These are phyloP conservation scores for Chlorella sorokiniana DNA, from an alignment of 139 green algal genomes.

Conservation along the genomic window DNA sequence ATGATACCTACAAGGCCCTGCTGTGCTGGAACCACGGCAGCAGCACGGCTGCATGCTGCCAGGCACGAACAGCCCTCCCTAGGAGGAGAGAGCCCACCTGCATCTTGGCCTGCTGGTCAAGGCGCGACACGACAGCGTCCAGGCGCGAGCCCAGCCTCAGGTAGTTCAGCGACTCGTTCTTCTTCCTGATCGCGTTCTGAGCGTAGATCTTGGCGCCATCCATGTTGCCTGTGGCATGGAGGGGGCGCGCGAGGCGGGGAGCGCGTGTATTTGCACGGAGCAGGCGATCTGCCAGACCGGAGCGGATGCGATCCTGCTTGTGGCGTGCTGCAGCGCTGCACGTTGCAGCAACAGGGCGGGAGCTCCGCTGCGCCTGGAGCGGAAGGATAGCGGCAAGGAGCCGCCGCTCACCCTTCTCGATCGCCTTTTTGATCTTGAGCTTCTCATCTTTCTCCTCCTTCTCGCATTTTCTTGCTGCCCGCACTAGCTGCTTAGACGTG, in stretches of 20 bases:
- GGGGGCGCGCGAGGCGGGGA: no score
- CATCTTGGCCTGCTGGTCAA: conserved; percentile 92
- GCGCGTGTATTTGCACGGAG: no score
- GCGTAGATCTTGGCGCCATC: conserved; percentile 89
- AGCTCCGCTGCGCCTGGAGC: no score
- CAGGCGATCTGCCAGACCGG: no score
- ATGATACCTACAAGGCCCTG: no score
- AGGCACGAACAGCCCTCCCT: not conserved
- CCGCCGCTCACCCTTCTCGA: conserved; percentile 83
- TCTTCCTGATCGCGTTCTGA: conserved; percentile 94
- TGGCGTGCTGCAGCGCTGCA: no score
- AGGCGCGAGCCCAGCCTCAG: conserved; percentile 87
- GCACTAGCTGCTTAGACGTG: conserved; percentile 90
- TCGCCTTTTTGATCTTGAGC: conserved; percentile 96
- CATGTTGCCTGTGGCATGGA: conserved; percentile 89
- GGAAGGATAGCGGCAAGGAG: no score
- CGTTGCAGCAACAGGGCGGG: no score
- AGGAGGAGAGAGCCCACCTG: conserved; percentile 48
- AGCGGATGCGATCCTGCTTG: no score
- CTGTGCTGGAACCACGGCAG: no score
- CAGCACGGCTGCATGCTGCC: not conserved
- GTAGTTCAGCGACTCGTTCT: conserved; percentile 95
- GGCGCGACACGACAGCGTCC: conserved; percentile 88
- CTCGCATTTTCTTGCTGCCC: conserved; percentile 82
- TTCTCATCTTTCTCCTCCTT: conserved; percentile 96